Conservation (phyloP, 2,329 filamentous ascomycete genomes). For the Tolypocladium inflatum region DNA sequence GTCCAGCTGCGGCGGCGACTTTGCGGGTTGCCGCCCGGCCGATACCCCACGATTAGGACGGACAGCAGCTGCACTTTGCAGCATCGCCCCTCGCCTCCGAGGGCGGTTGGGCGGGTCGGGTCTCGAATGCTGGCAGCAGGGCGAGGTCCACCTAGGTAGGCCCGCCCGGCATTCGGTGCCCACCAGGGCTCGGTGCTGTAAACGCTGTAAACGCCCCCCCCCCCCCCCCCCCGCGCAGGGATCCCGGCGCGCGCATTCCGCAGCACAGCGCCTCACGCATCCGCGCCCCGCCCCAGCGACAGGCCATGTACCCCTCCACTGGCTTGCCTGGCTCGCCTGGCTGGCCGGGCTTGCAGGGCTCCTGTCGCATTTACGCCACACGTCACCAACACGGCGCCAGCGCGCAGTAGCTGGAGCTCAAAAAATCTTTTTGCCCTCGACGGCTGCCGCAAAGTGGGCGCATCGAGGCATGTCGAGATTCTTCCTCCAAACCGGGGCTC, state of each 20-base stretch:
- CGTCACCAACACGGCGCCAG: not conserved
- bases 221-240: not conserved
- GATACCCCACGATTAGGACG: not conserved
- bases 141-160: too few species aligned
- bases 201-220: too few species aligned
- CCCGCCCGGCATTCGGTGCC: too few species aligned
- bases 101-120: too few species aligned
- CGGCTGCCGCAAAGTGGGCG: not conserved
- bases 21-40: not conserved
- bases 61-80: too few species aligned
- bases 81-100: too few species aligned
- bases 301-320: not conserved
- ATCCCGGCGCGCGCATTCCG: not conserved
- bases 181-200: too few species aligned
- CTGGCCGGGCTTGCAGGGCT: too few species aligned
- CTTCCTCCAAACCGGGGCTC: not conserved
- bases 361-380: not conserved
- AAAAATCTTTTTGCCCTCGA: not conserved
- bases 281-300: not conserved
- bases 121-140: too few species aligned
- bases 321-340: not conserved
- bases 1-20: not conserved
- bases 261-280: too few species aligned
- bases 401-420: not conserved
- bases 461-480: not conserved